phyloP scores from a whole-genome alignment of 1,139 yeast genomes.

The Debaryomyces singareniensis region DNA sequence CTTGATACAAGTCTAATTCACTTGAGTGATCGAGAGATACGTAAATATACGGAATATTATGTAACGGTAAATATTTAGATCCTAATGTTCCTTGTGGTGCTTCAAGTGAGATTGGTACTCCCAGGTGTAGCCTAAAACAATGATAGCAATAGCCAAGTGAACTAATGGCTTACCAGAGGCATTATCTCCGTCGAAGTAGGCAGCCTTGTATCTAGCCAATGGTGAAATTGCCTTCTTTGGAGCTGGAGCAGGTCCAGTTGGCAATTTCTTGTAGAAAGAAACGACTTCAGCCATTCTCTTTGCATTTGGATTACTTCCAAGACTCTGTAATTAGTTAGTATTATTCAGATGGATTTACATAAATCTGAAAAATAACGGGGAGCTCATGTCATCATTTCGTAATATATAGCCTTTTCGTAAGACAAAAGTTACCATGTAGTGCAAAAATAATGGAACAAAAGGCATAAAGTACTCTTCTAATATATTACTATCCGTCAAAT shows the following conservation, averaged over 20 bases:
- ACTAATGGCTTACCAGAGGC: slow-evolving; percentile 77
- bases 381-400: too few relatives aligned
- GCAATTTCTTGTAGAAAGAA: slow-evolving; percentile 90
- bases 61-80: not conserved
- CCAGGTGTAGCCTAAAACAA: slow-evolving; percentile 80
- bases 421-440: too few relatives aligned
- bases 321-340: slow-evolving; percentile 65
- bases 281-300: slow-evolving; percentile 96
- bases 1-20: not conserved
- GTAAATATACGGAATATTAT: not conserved
- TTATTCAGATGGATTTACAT: too few relatives aligned
- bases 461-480: too few relatives aligned
- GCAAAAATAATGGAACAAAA: too few relatives aligned
- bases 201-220: slow-evolving; percentile 71
- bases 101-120: slow-evolving; percentile 86
- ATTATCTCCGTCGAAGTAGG: slow-evolving; percentile 71
- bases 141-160: slow-evolving; percentile 67
- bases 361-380: too few relatives aligned
- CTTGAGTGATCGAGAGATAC: not conserved
- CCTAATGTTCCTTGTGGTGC: slow-evolving; percentile 36
- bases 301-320: slow-evolving; percentile 93
- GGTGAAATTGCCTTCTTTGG: slow-evolving; percentile 65
- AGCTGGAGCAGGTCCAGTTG: slow-evolving; percentile 85
- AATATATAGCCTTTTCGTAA: too few relatives aligned
- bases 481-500: too few relatives aligned